A percentile compares a stretch with the other conserved stretches of the same genome.
Evolutionary conservation across 2,329 filamentous ascomycete genomes (phyloP).

Genomic region (Colletotrichum sp.): DNA sequence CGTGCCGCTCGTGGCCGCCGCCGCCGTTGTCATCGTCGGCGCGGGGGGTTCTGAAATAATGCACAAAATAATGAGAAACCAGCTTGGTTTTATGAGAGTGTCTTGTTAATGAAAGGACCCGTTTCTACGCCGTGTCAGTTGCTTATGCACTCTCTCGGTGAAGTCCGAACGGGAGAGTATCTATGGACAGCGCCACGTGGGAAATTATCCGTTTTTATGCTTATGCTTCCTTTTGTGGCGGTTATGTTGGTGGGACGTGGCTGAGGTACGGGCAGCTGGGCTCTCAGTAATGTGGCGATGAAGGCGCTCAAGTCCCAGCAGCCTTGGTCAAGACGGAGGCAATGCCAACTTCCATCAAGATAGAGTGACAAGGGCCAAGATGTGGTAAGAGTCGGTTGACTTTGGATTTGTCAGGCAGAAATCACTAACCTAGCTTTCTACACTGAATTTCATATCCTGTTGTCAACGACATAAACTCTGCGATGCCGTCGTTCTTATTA

Average conservation of each 20-base stretch:
- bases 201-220: not conserved
- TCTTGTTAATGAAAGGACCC: not conserved
- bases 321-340: not conserved
- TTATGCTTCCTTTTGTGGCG: not conserved
- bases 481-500: not conserved
- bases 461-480: not conserved
- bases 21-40: not conserved
- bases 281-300: not conserved
- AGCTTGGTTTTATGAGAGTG: not conserved
- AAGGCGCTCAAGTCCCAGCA: not conserved
- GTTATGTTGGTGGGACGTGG: not conserved
- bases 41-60: not conserved
- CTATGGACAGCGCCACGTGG: not conserved
- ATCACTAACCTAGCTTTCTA: not conserved
- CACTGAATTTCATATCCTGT: not conserved
- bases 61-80: not conserved
- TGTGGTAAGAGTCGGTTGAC: not conserved
- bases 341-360: not conserved
- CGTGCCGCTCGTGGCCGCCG: not conserved
- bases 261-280: not conserved
- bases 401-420: not conserved
- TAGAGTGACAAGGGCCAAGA: not conserved
- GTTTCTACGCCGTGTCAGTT: not conserved
- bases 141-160: not conserved
- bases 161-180: not conserved